These are phyloP conservation scores for Durio zibethinus DNA, from an alignment of 345 rosid species.

Conservation along the genomic window DNA sequence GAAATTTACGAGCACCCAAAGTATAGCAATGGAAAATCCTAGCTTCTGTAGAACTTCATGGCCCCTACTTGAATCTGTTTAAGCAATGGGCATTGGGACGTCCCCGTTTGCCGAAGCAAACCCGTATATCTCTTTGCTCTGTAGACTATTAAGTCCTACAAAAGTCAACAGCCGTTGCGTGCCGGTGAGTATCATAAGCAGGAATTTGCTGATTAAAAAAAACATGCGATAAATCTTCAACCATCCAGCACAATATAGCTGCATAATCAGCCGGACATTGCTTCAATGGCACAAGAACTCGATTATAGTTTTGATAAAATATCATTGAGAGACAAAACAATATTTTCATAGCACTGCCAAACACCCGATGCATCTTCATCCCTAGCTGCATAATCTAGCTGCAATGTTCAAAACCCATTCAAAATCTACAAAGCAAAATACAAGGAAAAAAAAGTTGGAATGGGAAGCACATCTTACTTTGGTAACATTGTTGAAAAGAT, in stretches of 20 bases:
- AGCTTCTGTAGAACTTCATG: too few relatives aligned
- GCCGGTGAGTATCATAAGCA: too few relatives aligned
- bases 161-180: too few relatives aligned
- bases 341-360: conserved; percentile 36
- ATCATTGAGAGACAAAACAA: conserved; percentile 34
- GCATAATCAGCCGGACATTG: too few relatives aligned
- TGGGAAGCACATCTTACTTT: conserved; percentile 25
- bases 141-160: too few relatives aligned
- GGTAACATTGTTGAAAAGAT: conserved; percentile 59
- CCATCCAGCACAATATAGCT: background rate
- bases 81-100: too few relatives aligned
- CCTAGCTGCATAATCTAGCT: conserved; percentile 76
- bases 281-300: background rate
- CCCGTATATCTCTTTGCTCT: too few relatives aligned
- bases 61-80: too few relatives aligned
- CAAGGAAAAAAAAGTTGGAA: background rate
- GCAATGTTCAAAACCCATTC: background rate
- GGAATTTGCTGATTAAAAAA: too few relatives aligned
- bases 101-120: too few relatives aligned
- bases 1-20: background rate
- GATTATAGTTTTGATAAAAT: conserved; percentile 34
- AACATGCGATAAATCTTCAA: background rate
- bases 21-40: too few relatives aligned
- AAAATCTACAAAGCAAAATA: background rate
- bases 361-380: conserved; percentile 43